Evolutionary conservation across 2,329 filamentous ascomycete species (phyloP), one percentile per base, ranked within the genome.

Genomic region (Dothiorella sarmentorum): DNA sequence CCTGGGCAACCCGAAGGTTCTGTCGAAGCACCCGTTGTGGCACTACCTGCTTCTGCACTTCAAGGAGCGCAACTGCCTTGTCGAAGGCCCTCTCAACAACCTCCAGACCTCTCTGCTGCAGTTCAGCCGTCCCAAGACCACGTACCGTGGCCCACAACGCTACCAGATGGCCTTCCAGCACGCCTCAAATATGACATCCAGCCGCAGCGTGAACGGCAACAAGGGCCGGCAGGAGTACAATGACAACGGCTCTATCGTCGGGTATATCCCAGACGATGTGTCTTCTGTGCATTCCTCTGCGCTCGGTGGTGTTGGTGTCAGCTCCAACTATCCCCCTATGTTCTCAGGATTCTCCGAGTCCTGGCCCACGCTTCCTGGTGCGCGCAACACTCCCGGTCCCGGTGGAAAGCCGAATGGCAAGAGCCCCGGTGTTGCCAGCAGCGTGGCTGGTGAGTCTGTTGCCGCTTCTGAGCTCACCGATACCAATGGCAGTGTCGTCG

Each of bases 21-120:
- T 99, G 42, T 94, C 92, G 38, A 99, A 99, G 80, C 94, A 99
- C 71, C 94, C 96, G 62, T 81, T 99, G 37, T 99, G 94, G 94
- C 94, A 99, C 72, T 92, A 92, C 69, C 84, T 99, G 24, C 81
- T 99, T 33, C 82, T 93, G 37, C 94, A 99, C 73, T 99, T 97
- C 82, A 97, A 97, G 79, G 92, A 97, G 72, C 87, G 86, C 66
- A 95, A 96, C 68, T 97, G 93, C 71, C 84, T 99, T 11, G 94
- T 99, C 5, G 94, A 99, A 72, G 94, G 94, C 0, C 93, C 94
- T 18, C 80, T 99, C 63, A 94, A 89, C 62, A 99, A 99, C 71
- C 81, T 99, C n/a, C 94, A 97, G 74, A 89, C 91, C 24, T 97
- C 92, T 11, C 82, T 99, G 47, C 83, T 97, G 63, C 94, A 99